Percentiles rank a stretch among this genome's conserved stretches.
Conservation (phyloP, 2,329 filamentous ascomycete genomes). For the Talaromyces sp. region DNA sequence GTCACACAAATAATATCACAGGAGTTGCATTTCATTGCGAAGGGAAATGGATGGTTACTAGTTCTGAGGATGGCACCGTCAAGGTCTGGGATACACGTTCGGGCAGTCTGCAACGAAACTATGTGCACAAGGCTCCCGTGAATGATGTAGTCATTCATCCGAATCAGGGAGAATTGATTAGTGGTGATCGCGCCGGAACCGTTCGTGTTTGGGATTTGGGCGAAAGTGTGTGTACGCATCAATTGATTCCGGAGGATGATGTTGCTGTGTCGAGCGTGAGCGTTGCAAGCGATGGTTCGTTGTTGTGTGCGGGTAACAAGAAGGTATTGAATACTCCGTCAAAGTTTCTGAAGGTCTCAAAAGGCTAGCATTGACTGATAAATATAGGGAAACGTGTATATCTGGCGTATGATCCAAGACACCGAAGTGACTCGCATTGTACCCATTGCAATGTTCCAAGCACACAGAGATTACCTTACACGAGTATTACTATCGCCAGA, state of each 20-base stretch:
- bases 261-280: slow-evolving; percentile 92
- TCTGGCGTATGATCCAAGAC: slow-evolving; percentile 88
- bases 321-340: slow-evolving; percentile 53
- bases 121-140: slow-evolving; percentile 80
- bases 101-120: slow-evolving; percentile 85
- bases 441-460: slow-evolving; percentile 82
- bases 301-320: slow-evolving; percentile 92
- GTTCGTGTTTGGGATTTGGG: slow-evolving; percentile 95
- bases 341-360: not conserved
- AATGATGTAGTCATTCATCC: slow-evolving; percentile 99
- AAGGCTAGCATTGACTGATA: not conserved
- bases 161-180: slow-evolving; percentile 97
- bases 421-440: slow-evolving; percentile 79
- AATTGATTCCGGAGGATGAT: slow-evolving; percentile 94
- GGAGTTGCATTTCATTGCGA: slow-evolving; percentile 98
- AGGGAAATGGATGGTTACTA: slow-evolving; percentile 99
- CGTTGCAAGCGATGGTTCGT: slow-evolving; percentile 86
- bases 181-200: slow-evolving; percentile 87
- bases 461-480: slow-evolving; percentile 89
- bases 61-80: slow-evolving; percentile 91
- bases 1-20: slow-evolving; percentile 92
- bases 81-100: slow-evolving; percentile 95
- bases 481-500: slow-evolving; percentile 88
- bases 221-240: slow-evolving; percentile 94
- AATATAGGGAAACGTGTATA: slow-evolving; percentile 86